A percentile compares a stretch with the other conserved stretches of the same genome.
Evolutionary conservation across 768 basidiomycete genomes (phyloP).

Genomic region (Lactifluus hygrophoroides): DNA sequence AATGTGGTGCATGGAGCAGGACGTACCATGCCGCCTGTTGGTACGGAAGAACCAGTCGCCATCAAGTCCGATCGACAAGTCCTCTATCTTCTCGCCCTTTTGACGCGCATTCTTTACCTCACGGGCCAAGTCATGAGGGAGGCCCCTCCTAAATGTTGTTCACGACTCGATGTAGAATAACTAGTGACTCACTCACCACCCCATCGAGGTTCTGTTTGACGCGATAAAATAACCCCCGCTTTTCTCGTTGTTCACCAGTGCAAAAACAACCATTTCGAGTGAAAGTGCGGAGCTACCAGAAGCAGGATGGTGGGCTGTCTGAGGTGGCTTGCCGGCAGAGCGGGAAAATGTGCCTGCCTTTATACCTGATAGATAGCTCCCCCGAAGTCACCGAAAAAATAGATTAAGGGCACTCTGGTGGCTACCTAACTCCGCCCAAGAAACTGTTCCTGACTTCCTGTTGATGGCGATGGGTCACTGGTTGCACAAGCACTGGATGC

Average conservation of each 20-base stretch:
- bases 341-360: no score
- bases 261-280: background rate
- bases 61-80: slow-evolving; percentile 7
- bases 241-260: background rate
- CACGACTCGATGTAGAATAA: background rate
- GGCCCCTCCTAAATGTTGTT: background rate
- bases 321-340: no score
- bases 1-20: background rate
- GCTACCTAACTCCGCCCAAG: no score
- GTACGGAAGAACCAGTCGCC: slow-evolving; percentile 16
- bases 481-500: no score
- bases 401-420: no score
- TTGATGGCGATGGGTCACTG: no score
- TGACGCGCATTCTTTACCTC: background rate
- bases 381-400: no score
- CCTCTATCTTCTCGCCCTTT: slow-evolving; percentile 1
- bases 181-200: slow-evolving; percentile 3
- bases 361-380: no score
- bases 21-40: slow-evolving; percentile 6
- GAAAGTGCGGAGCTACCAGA: background rate
- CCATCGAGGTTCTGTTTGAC: background rate
- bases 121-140: slow-evolving; percentile 5
- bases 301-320: background rate
- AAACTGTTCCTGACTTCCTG: no score
- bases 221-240: slow-evolving; percentile 2